Percentiles rank a stretch among this genome's conserved stretches.
Conservation (phyloP, 2,329 filamentous ascomycete species). For the Knufia petricola region DNA sequence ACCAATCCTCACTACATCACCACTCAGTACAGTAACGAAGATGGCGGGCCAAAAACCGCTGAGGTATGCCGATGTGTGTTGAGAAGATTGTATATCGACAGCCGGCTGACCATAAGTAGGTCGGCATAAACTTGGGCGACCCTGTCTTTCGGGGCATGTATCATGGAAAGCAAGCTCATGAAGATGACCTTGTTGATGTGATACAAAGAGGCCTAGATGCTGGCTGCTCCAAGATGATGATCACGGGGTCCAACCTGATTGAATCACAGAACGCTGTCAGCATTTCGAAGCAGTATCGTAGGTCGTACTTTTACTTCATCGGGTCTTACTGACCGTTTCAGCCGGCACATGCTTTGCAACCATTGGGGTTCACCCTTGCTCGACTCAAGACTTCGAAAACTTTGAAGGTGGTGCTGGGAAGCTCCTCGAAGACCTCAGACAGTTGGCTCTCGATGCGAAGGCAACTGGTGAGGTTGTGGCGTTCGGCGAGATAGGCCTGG, state of each 20-base stretch:
- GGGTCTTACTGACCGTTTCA: slow-evolving; percentile 28
- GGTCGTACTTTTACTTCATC: slow-evolving; percentile 26
- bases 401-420: slow-evolving; percentile 37
- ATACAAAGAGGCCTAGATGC: slow-evolving; percentile 66
- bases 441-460: slow-evolving; percentile 54
- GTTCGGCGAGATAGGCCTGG: slow-evolving; percentile 90
- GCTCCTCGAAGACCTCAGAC: slow-evolving; percentile 49
- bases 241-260: slow-evolving; percentile 79
- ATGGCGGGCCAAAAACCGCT: slow-evolving; percentile 23
- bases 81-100: slow-evolving; percentile 5
- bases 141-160: slow-evolving; percentile 80
- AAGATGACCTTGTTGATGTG: slow-evolving; percentile 46
- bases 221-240: slow-evolving; percentile 81
- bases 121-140: slow-evolving; percentile 94
- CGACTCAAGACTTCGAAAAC: slow-evolving; percentile 65
- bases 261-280: slow-evolving; percentile 67
- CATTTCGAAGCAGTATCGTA: slow-evolving; percentile 65
- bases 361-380: slow-evolving; percentile 88
- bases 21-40: background rate
- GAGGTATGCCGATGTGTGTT: slow-evolving; percentile 40
- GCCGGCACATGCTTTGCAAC: slow-evolving; percentile 79
- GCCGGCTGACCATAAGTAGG: slow-evolving; percentile 32
- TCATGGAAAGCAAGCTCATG: slow-evolving; percentile 59
- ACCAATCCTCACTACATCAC: background rate
- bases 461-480: slow-evolving; percentile 56